phyloP scores from a whole-genome alignment of 768 basidiomycete genomes.

The Pholiota conissans region DNA sequence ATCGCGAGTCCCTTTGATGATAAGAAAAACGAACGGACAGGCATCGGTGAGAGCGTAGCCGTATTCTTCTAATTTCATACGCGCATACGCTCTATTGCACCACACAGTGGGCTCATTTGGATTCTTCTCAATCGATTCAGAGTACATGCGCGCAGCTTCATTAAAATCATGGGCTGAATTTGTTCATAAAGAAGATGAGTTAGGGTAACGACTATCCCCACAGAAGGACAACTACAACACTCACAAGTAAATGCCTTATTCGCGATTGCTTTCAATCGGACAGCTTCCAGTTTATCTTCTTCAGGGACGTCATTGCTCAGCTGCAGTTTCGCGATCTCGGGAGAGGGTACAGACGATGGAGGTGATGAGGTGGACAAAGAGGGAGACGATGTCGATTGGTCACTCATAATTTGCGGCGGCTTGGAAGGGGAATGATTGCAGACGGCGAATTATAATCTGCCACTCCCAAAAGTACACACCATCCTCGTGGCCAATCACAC shows the following conservation, averaged over 20 bases:
- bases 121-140: slow-evolving; percentile 83
- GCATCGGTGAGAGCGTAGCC: slow-evolving; percentile 91
- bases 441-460: slow-evolving; percentile 7
- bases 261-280: slow-evolving; percentile 76
- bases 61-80: slow-evolving; percentile 91
- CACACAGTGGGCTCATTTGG: slow-evolving; percentile 87
- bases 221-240: slow-evolving; percentile 24
- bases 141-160: slow-evolving; percentile 75
- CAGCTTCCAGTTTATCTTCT: slow-evolving; percentile 66
- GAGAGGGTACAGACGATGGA: slow-evolving; percentile 58
- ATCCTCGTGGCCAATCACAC: neutral
- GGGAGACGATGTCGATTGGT: slow-evolving; percentile 40
- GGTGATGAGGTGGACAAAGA: slow-evolving; percentile 45
- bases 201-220: neutral
- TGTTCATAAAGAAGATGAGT: neutral
- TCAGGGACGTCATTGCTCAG: slow-evolving; percentile 60
- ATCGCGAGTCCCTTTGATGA: neutral
- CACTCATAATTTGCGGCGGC: slow-evolving; percentile 28
- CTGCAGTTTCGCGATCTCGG: slow-evolving; percentile 51
- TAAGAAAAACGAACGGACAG: slow-evolving; percentile 46
- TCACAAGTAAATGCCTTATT: slow-evolving; percentile 84
- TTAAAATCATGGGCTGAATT: slow-evolving; percentile 69
- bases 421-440: neutral
- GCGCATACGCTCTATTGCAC: slow-evolving; percentile 91
- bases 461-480: neutral